These are phyloP conservation scores for Mariannaea sp. DNA, from an alignment of 2,329 filamentous ascomycete genomes.

Conservation along the genomic window DNA sequence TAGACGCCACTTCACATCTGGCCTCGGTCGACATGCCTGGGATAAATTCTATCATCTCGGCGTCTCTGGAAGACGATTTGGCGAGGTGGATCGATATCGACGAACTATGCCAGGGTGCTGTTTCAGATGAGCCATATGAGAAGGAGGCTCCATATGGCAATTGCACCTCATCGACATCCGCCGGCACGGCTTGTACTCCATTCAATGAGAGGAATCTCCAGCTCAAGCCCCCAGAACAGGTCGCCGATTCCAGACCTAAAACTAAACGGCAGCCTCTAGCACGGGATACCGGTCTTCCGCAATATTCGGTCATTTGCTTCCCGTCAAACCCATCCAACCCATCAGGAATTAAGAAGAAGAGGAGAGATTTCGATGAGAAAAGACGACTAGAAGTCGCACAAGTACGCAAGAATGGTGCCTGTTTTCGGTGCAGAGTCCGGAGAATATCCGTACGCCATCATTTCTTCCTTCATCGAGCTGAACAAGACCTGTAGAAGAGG, in stretches of 20 bases:
- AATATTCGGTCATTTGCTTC: constrained; percentile 37
- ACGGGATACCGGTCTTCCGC: constrained; percentile 17
- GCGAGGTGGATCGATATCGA: constrained; percentile 34
- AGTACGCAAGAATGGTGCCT: constrained; percentile 36
- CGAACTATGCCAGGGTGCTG: constrained; percentile 28
- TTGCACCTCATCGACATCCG: constrained; percentile 14
- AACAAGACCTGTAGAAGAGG: not conserved
- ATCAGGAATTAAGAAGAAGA: constrained; percentile 35
- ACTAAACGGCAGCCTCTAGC: constrained; percentile 11
- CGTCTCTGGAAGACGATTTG: constrained; percentile 24
- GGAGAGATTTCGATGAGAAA: constrained; percentile 36
- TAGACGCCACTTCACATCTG: constrained; percentile 7
- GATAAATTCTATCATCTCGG: not conserved
- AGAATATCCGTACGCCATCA: constrained; percentile 33
- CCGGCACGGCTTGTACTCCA: constrained; percentile 8
- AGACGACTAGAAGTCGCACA: constrained; percentile 36
- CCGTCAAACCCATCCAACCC: constrained; percentile 37
- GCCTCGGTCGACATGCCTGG: not conserved
- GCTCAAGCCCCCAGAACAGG: constrained; percentile 6
- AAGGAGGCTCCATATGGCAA: constrained; percentile 20
- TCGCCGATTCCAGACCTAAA: not conserved
- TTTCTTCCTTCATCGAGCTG: not conserved
- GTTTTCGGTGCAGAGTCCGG: constrained; percentile 36
- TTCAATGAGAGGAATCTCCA: not conserved
- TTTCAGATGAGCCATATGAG: constrained; percentile 21